phyloP scores from a whole-genome alignment of 1,139 yeast species.

The Yamadazyma blattariae region DNA sequence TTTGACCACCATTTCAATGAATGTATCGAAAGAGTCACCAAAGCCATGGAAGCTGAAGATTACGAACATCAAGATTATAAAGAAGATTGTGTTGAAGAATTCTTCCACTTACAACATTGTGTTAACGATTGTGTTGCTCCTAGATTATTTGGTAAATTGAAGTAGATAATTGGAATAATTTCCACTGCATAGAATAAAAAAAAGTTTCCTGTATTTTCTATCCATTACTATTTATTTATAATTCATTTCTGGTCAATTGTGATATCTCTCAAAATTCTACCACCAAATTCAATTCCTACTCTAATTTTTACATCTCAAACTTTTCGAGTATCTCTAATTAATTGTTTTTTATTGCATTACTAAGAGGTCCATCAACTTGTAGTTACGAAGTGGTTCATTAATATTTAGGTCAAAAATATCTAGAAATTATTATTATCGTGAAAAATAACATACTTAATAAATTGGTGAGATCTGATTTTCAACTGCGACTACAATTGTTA shows the following conservation, averaged over 20 bases:
- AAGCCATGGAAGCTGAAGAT: conserved; percentile 78
- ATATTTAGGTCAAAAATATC: no score
- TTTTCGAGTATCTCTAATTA: no score
- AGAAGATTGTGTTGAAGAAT: conserved; percentile 98
- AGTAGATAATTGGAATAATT: conserved; percentile 48
- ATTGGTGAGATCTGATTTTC: no score
- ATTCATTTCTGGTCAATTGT: not conserved
- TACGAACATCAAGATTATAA: conserved; percentile 80
- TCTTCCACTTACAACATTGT: conserved; percentile 95
- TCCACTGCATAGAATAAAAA: conserved; percentile 3
- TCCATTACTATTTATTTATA: conserved; percentile 1
- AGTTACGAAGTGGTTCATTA: no score
- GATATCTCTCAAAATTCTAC: no score
- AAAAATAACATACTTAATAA: no score
- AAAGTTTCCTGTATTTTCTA: not conserved
- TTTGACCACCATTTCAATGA: conserved; percentile 88
- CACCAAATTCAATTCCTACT: no score
- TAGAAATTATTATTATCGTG: no score
- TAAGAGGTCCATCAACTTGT: no score
- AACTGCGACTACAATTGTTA: not conserved
- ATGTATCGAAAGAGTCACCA: conserved; percentile 91
- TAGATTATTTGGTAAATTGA: conserved; percentile 80
- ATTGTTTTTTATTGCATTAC: no score
- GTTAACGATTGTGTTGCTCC: conserved; percentile 92
- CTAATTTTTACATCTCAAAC: no score